Evolutionary conservation across 2,329 filamentous ascomycete species (phyloP).

Genomic region (Microdochium paspali): DNA sequence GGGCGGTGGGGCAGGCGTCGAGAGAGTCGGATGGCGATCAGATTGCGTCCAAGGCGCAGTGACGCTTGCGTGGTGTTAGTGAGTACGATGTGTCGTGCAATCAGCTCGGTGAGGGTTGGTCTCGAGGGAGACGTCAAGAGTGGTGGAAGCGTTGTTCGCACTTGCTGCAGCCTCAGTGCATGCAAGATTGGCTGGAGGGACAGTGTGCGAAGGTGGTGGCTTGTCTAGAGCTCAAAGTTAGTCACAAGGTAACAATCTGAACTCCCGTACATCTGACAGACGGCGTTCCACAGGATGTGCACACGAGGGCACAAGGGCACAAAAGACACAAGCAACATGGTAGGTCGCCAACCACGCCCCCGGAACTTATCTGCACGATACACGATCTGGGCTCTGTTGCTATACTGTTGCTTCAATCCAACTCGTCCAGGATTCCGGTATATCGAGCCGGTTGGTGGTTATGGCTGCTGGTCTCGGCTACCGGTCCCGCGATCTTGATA

Average conservation of each 20-base stretch:
- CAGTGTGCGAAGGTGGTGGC: conserved; percentile 50
- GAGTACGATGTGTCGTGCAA: conserved; percentile 55
- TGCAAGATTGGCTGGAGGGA: conserved; percentile 59
- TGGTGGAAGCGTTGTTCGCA: conserved; percentile 42
- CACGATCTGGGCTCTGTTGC: no score
- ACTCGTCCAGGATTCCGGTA: no score
- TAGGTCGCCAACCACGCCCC: no score
- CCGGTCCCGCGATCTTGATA: no score
- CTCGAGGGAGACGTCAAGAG: conserved; percentile 47
- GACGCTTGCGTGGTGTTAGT: conserved; percentile 58
- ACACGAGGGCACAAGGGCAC: no score
- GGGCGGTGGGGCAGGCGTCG: conserved; percentile 51
- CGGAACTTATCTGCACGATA: no score
- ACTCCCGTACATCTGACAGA: no score
- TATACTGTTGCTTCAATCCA: no score
- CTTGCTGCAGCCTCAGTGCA: conserved; percentile 47
- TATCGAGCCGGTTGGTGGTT: no score
- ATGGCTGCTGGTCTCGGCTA: no score
- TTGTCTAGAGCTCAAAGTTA: conserved; percentile 32
- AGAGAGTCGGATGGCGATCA: conserved; percentile 57
- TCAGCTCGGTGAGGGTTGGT: conserved; percentile 52
- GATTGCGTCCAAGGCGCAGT: conserved; percentile 50
- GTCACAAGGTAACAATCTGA: not conserved
- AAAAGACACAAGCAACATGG: not conserved
- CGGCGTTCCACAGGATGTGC: no score